phyloP scores from a whole-genome alignment of 139 green algal species.

The Closterium sp. region DNA sequence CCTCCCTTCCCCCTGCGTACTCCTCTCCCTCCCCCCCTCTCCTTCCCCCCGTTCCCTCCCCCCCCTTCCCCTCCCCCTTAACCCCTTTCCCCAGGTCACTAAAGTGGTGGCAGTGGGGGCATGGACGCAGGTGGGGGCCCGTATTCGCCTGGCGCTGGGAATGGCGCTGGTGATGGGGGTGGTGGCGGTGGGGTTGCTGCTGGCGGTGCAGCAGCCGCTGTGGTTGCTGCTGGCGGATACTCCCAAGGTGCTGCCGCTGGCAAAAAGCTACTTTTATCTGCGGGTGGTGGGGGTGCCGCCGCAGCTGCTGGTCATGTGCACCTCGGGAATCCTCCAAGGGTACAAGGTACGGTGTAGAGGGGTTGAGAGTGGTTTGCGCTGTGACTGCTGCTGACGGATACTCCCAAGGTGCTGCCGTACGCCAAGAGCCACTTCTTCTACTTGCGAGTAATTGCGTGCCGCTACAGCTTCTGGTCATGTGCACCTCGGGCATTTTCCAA shows the following conservation, averaged over 20 bases:
- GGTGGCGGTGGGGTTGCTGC: constrained; percentile 17
- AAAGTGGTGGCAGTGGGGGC: constrained; percentile 50
- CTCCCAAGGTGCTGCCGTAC: constrained; percentile 31
- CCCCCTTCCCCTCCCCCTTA: background rate
- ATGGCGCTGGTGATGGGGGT: constrained; percentile 19
- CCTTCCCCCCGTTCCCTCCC: background rate
- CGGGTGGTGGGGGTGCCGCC: constrained; percentile 51
- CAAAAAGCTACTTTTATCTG: constrained; percentile 54
- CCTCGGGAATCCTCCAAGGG: constrained; percentile 62
- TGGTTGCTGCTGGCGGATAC: background rate
- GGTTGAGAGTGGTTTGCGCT: background rate
- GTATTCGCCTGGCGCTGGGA: constrained; percentile 53
- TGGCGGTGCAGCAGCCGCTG: constrained; percentile 49
- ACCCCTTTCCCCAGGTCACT: constrained; percentile 17
- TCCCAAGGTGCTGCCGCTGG: constrained; percentile 38
- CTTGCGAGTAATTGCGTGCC: constrained; percentile 51
- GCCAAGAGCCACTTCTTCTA: constrained; percentile 52
- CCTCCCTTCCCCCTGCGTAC: too few species aligned
- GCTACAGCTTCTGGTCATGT: constrained; percentile 62
- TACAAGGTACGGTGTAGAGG: constrained; percentile 38
- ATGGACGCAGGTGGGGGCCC: constrained; percentile 49
- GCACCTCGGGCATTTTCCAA: constrained; percentile 58
- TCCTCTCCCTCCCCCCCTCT: background rate
- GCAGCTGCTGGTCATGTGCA: constrained; percentile 61
- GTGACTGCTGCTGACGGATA: background rate